Evolutionary conservation across 1,139 yeast genomes (phyloP).

Genomic region (Protomyces lactucae-debilis): DNA sequence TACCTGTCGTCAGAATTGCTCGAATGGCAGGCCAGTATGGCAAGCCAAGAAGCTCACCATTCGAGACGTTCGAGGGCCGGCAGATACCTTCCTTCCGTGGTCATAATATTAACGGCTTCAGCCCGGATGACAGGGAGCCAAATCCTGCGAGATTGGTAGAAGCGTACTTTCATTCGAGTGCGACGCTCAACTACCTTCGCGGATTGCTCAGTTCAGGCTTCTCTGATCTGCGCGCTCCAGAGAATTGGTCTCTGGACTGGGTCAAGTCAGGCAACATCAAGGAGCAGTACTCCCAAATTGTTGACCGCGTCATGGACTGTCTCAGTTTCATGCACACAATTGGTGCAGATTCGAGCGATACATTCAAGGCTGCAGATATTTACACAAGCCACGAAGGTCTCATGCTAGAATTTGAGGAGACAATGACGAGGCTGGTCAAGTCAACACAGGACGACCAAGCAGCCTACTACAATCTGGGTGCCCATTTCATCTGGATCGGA

Average conservation of each 20-base stretch:
- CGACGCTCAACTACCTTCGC: conserved; percentile 45
- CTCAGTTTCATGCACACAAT: conserved; percentile 43
- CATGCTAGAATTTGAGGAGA: conserved; percentile 45
- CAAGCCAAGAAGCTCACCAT: conserved; percentile 39
- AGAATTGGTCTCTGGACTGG: conserved; percentile 45
- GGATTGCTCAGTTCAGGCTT: conserved; percentile 42
- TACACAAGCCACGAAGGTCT: conserved; percentile 46
- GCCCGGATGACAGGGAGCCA: conserved; percentile 41
- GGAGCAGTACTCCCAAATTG: conserved; percentile 42
- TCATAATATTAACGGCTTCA: conserved; percentile 46
- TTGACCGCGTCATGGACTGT: conserved; percentile 41
- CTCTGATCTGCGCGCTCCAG: conserved; percentile 44
- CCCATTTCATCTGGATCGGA: conserved; percentile 48
- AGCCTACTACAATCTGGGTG: conserved; percentile 44
- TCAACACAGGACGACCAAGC: conserved; percentile 34
- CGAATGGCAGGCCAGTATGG: conserved; percentile 49
- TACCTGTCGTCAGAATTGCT: conserved; percentile 42
- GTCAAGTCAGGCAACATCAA: conserved; percentile 41
- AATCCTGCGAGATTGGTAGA: conserved; percentile 44
- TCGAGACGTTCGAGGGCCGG: conserved; percentile 43
- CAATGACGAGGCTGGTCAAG: conserved; percentile 40
- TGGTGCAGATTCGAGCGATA: conserved; percentile 40
- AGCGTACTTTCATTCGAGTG: conserved; percentile 47
- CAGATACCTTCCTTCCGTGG: conserved; percentile 45
- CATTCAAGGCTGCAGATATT: conserved; percentile 41